phyloP scores from a whole-genome alignment of 441 rosid genomes.

The Eruca vesicaria region DNA sequence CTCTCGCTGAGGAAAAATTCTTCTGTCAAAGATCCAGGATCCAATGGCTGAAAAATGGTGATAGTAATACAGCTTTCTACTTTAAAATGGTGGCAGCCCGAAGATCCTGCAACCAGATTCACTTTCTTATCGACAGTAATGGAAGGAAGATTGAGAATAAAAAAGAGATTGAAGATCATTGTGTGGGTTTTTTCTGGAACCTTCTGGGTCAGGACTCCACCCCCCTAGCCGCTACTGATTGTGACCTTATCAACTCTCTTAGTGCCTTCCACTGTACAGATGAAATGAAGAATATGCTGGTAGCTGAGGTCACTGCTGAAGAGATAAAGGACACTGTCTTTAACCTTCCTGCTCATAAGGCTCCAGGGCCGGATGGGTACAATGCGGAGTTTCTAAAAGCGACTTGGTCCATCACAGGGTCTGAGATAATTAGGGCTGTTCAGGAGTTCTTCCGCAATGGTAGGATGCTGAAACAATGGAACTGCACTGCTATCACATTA shows the following conservation, averaged over 20 bases:
- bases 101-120: background rate
- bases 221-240: background rate
- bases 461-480: background rate
- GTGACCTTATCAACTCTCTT: background rate
- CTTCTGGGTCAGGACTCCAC: background rate
- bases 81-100: background rate
- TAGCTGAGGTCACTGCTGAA: background rate
- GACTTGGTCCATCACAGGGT: fast-evolving
- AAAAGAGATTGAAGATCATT: background rate
- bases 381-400: background rate
- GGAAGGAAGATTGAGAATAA: background rate
- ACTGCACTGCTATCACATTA: background rate
- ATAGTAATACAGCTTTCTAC: background rate
- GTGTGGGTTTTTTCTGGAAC: background rate
- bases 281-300: background rate
- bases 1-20: background rate
- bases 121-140: background rate
- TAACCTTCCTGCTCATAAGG: background rate
- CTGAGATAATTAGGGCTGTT: fast-evolving
- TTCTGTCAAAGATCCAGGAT: background rate
- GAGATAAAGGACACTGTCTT: background rate
- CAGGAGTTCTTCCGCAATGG: background rate
- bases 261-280: background rate
- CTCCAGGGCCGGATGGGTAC: background rate
- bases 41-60: background rate